phyloP scores from a whole-genome alignment of 2,329 filamentous ascomycete genomes.

The Botrytis squamosa region DNA sequence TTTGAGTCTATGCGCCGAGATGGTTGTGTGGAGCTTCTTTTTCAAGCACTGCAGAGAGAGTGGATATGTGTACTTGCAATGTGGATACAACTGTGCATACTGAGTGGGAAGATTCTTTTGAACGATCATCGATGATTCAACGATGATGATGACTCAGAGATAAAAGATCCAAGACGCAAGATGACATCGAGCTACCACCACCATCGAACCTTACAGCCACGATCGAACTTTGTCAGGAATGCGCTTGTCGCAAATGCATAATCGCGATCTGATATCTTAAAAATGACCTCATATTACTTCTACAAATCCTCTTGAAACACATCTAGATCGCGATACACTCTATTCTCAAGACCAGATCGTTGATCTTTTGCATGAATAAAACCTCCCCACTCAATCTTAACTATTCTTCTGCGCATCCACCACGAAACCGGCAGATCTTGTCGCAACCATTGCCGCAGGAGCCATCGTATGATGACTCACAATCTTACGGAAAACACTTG shows the following conservation, averaged over 20 bases:
- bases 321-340: background rate
- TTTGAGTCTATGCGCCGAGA: background rate
- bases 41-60: no score
- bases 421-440: constrained; percentile 25
- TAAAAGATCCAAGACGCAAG: background rate
- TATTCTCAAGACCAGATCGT: background rate
- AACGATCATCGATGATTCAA: background rate
- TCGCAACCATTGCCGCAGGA: constrained; percentile 31
- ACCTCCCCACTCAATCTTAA: background rate
- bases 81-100: background rate
- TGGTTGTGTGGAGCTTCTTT: background rate
- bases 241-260: background rate
- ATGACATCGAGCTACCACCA: background rate
- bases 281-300: background rate
- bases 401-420: background rate
- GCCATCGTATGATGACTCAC: constrained; percentile 31
- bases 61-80: background rate
- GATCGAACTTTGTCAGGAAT: background rate
- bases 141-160: background rate
- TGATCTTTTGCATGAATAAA: background rate
- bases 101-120: background rate
- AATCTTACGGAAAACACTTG: constrained; percentile 31
- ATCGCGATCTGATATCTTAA: background rate
- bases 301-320: background rate
- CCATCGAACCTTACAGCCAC: background rate